Percentiles rank a stretch among this genome's conserved stretches.
phyloP scores from a whole-genome alignment of 1,284 basidiomycete genomes.

The Irpex sp. region DNA sequence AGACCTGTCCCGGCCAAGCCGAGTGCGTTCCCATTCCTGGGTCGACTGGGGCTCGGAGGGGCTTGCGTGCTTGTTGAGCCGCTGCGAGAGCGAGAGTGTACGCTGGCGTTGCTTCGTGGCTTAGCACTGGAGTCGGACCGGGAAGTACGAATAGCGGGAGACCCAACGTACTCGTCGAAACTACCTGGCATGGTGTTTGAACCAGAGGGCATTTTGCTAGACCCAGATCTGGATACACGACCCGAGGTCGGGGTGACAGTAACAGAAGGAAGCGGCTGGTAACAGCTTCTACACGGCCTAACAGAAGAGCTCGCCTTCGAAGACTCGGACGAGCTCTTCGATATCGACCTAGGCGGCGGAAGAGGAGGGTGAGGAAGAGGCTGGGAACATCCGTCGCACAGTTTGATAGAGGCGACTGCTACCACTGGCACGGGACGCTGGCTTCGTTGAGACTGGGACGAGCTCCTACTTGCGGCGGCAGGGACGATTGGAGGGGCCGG shows the following conservation, averaged over 20 bases:
- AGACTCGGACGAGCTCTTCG: not conserved
- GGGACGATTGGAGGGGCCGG: not conserved
- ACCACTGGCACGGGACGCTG: not conserved
- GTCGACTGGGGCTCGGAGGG: not conserved
- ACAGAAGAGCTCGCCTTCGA: not conserved
- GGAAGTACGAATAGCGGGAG: not conserved
- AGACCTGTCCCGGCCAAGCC: not conserved
- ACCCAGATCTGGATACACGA: not conserved
- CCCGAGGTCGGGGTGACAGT: not conserved
- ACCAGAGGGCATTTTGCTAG: no score
- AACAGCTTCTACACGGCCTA: not conserved
- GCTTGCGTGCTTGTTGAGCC: not conserved
- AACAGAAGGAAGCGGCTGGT: not conserved
- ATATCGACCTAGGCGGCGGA: not conserved
- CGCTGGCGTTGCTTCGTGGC: not conserved
- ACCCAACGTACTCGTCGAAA: not conserved
- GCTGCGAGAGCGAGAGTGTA: not conserved
- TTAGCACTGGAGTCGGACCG: not conserved
- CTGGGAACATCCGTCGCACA: not conserved
- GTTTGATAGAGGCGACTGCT: not conserved
- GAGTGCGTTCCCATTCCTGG: not conserved
- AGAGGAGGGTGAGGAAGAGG: not conserved
- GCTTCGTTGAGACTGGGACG: not conserved
- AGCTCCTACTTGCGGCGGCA: not conserved
- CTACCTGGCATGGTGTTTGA: not conserved